Evolutionary conservation across 768 basidiomycete genomes (phyloP).

Genomic region (Tricholoma sp.): DNA sequence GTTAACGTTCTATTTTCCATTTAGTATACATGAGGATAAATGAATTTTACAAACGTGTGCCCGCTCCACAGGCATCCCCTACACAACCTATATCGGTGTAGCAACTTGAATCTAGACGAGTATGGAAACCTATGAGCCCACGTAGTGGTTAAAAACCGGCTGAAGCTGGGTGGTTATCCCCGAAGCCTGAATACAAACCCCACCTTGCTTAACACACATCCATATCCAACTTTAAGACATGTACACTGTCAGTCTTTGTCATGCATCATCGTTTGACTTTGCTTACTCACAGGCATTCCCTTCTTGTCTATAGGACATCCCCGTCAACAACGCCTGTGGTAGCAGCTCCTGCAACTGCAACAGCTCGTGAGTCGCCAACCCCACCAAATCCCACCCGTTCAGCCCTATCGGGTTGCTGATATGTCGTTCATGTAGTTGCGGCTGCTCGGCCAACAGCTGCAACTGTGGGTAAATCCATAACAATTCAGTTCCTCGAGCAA

Average conservation of each 20-base stretch:
- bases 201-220: background rate
- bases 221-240: background rate
- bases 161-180: background rate
- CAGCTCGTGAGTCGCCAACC: slow-evolving; percentile 11
- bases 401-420: background rate
- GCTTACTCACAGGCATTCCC: background rate
- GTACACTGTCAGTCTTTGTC: slow-evolving; percentile 10
- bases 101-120: background rate
- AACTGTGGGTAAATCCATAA: slow-evolving; percentile 9
- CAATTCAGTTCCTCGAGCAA: background rate
- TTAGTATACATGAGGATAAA: too few relatives aligned
- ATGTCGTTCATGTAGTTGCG: slow-evolving; percentile 9
- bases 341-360: slow-evolving; percentile 21
- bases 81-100: background rate
- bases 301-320: slow-evolving; percentile 18
- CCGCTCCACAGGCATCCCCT: background rate
- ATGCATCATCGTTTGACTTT: background rate
- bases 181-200: background rate
- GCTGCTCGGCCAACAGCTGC: slow-evolving; percentile 17
- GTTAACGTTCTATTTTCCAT: too few relatives aligned
- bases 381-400: background rate
- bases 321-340: slow-evolving; percentile 26
- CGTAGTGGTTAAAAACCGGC: background rate
- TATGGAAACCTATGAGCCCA: background rate
- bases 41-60: background rate